Evolutionary conservation across 441 rosid species (phyloP).

Genomic region (Syzygium syzygioides): DNA sequence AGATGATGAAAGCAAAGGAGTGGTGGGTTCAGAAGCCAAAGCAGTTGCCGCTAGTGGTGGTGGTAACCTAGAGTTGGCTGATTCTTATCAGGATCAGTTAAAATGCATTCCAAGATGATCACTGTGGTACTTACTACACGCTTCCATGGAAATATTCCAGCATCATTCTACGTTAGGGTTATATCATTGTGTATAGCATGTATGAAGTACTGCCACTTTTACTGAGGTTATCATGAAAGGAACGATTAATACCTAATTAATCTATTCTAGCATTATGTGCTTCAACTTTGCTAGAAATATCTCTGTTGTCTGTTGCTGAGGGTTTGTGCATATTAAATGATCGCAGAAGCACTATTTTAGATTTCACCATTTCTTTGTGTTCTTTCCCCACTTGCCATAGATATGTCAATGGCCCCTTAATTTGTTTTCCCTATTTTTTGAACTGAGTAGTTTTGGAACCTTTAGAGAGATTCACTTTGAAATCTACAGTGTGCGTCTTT

Average conservation of each 20-base stretch:
- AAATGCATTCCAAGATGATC: constrained; percentile 38
- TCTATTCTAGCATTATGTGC: not conserved
- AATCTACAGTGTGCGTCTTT: not conserved
- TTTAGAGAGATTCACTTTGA: not conserved
- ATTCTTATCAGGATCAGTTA: constrained; percentile 18
- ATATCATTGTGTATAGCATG: not conserved
- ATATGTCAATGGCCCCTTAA: not conserved
- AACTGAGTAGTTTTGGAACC: not conserved
- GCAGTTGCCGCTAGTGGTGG: constrained; percentile 42
- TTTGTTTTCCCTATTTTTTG: not conserved
- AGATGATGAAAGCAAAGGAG: constrained; percentile 27
- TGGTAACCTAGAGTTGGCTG: constrained; percentile 44
- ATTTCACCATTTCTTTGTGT: not conserved
- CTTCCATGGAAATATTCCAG: not conserved
- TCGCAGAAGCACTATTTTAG: not conserved
- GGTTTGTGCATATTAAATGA: not conserved
- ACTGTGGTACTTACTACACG: constrained; percentile 37
- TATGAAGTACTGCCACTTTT: not conserved
- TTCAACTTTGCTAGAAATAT: not conserved
- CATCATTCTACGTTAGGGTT: not conserved
- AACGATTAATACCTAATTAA: not conserved
- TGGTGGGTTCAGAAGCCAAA: constrained; percentile 33
- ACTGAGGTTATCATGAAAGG: not conserved
- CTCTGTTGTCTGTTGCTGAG: not conserved
- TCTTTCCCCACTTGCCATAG: not conserved